phyloP scores from a whole-genome alignment of 495 filamentous ascomycete species.

The Paragyromitra xinjiangensis region DNA sequence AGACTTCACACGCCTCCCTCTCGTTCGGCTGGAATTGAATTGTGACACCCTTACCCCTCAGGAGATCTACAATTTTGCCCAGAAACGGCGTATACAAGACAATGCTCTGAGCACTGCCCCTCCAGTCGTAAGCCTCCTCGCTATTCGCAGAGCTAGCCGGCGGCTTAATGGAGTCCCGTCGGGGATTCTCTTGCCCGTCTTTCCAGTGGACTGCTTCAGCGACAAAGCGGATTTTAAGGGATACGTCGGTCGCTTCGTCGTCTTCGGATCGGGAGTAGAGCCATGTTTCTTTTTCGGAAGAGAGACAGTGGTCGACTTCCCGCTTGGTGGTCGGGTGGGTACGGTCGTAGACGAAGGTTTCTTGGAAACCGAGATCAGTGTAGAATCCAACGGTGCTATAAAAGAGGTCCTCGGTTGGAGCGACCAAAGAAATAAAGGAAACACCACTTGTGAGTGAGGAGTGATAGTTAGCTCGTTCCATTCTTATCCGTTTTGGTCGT shows the following conservation, averaged over 20 bases:
- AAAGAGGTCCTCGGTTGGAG: conserved; percentile 56
- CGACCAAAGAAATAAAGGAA: conserved; percentile 56
- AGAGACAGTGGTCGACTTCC: conserved; percentile 54
- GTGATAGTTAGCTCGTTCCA: conserved; percentile 44
- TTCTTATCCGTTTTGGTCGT: conserved; percentile 23
- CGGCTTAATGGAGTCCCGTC: conserved; percentile 21
- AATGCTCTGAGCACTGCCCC: conserved; percentile 51
- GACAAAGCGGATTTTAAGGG: conserved; percentile 55
- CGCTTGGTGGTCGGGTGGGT: conserved; percentile 47
- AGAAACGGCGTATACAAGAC: conserved; percentile 52
- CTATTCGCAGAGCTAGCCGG: conserved; percentile 9
- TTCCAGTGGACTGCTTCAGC: conserved; percentile 49
- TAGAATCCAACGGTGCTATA: conserved; percentile 56
- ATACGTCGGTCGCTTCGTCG: conserved; percentile 46
- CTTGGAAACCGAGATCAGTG: conserved; percentile 56
- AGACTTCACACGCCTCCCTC: conserved; percentile 52
- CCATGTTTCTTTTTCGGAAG: conserved; percentile 58
- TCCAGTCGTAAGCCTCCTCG: conserved; percentile 52
- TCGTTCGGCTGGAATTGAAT: conserved; percentile 55
- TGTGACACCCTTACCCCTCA: conserved; percentile 41
- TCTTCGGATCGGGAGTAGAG: conserved; percentile 47
- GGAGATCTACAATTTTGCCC: conserved; percentile 29
- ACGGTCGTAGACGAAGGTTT: conserved; percentile 56
- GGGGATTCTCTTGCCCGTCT: conserved; percentile 27
- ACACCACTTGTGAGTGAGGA: conserved; percentile 51